A percentile compares a stretch with the other conserved stretches of the same genome.
Evolutionary conservation across 169 alveolate species (phyloP).

Genomic region (Cryptosporidium tyzzeri): DNA sequence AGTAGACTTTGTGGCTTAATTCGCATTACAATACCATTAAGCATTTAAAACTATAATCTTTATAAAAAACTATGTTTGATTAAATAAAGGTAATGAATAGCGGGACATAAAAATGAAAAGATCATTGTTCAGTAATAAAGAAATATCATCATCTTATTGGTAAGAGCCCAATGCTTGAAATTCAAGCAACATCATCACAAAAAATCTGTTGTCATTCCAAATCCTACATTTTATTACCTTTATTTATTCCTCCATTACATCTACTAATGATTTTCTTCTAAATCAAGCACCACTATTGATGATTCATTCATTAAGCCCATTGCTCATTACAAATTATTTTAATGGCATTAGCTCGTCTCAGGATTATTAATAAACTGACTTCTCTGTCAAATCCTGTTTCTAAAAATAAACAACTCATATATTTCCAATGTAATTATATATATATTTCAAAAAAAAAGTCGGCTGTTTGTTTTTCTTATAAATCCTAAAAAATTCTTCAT

Average conservation of each 20-base stretch:
- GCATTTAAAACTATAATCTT: neutral
- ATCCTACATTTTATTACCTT: neutral
- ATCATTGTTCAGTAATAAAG: conserved; percentile 34
- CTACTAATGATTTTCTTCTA: neutral
- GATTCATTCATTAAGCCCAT: neutral
- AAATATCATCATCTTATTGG: conserved; percentile 35
- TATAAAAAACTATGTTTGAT: neutral
- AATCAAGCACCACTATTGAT: too few species aligned
- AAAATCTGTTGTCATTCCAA: neutral
- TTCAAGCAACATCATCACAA: conserved; percentile 71
- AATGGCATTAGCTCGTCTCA: neutral
- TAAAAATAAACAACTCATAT: too few species aligned
- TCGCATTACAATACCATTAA: neutral
- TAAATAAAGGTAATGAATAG: neutral
- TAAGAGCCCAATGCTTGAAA: conserved; percentile 78
- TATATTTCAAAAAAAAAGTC: too few species aligned
- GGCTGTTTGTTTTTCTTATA: too few species aligned
- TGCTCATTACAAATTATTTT: too few species aligned
- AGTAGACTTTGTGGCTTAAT: neutral
- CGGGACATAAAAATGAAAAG: neutral
- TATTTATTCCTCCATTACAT: too few species aligned
- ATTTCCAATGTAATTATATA: too few species aligned
- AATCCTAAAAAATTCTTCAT: too few species aligned
- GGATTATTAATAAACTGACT: too few species aligned
- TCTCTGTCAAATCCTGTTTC: too few species aligned